A percentile compares a stretch with the other conserved stretches of the same genome.
These are phyloP conservation scores for Leishmania martiniquensis DNA, from an alignment of 208 protist genomes.

Conservation along the genomic window DNA sequence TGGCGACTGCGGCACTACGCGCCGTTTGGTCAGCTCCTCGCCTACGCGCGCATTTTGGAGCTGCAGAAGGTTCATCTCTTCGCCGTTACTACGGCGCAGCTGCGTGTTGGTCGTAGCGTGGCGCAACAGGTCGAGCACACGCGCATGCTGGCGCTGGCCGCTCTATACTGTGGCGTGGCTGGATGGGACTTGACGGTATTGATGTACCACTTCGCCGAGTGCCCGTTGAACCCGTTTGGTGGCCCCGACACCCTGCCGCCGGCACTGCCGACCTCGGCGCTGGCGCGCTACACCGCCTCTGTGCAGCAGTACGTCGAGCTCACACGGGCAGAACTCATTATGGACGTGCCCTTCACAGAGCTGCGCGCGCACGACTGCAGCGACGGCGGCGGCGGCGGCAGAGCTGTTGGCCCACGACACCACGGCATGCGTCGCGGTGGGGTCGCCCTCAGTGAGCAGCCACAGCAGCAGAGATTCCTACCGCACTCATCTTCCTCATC, in stretches of 20 bases:
- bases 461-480: background rate
- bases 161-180: conserved; percentile 45
- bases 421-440: conserved; percentile 5
- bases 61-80: conserved; percentile 68
- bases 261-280: conserved; percentile 18
- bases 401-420: background rate
- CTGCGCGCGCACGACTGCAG: conserved; percentile 2
- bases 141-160: conserved; percentile 43
- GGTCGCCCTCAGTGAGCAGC: background rate
- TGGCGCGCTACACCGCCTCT: conserved; percentile 50
- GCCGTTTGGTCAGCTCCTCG: conserved; percentile 67
- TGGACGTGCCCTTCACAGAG: conserved; percentile 25
- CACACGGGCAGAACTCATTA: conserved; percentile 21
- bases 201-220: conserved; percentile 61
- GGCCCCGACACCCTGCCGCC: conserved; percentile 7
- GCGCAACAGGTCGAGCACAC: conserved; percentile 53
- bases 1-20: conserved; percentile 64
- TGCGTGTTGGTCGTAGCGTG: conserved; percentile 52
- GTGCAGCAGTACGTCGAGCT: conserved; percentile 49
- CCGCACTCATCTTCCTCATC: background rate
- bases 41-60: conserved; percentile 28
- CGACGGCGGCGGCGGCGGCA: background rate
- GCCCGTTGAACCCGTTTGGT: conserved; percentile 15
- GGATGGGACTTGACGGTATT: conserved; percentile 36
- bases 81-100: conserved; percentile 48